These are phyloP conservation scores for Fallopia convolvulus DNA, from an alignment of 148 eudicot genomes.

Conservation along the genomic window DNA sequence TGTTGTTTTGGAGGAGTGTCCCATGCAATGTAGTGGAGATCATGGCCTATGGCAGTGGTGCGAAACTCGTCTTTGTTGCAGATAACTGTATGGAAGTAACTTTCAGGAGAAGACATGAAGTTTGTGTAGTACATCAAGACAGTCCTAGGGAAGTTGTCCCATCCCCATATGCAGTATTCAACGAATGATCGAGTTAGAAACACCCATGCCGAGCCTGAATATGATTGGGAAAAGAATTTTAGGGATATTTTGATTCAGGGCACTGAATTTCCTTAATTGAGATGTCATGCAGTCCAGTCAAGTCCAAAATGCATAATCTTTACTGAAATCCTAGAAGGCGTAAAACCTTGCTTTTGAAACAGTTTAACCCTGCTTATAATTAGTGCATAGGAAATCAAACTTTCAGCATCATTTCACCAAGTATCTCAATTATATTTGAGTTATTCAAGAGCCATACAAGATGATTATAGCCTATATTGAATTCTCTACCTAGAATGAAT, in stretches of 20 bases:
- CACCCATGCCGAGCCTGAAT: constrained; percentile 96
- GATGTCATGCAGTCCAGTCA: background rate
- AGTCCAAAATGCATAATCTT: background rate
- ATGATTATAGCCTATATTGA: background rate
- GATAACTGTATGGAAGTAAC: constrained; percentile 89
- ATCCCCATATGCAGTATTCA: constrained; percentile 95
- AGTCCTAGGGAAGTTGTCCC: constrained; percentile 93
- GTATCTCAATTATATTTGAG: background rate
- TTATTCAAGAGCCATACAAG: background rate
- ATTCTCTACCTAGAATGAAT: background rate
- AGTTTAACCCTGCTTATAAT: background rate
- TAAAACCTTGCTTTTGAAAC: background rate
- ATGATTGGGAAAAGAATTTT: background rate
- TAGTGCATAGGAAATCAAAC: background rate
- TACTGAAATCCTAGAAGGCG: background rate
- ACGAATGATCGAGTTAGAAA: constrained; percentile 80
- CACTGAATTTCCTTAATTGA: background rate
- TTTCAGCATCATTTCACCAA: background rate
- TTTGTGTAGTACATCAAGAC: constrained; percentile 82
- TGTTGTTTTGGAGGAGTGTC: constrained; percentile 95
- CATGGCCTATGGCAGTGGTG: constrained; percentile 69
- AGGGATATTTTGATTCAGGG: background rate
- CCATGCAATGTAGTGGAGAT: constrained; percentile 98
- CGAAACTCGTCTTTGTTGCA: constrained; percentile 73
- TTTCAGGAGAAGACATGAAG: constrained; percentile 89